Conservation (phyloP, 2,329 filamentous ascomycete genomes). For the Nemania sp. region DNA sequence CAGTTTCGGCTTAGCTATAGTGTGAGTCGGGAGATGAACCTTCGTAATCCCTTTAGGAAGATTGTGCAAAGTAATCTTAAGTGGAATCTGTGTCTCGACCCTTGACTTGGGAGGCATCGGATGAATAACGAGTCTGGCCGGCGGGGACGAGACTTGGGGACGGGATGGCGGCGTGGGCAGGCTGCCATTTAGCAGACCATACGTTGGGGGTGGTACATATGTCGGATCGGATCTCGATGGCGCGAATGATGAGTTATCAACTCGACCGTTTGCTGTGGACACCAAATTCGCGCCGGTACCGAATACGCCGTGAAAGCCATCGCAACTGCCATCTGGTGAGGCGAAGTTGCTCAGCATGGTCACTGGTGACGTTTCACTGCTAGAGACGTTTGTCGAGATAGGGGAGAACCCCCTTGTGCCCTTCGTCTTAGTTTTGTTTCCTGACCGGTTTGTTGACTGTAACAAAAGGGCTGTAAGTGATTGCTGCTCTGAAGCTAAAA, state of each 20-base stretch:
- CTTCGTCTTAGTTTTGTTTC: slow-evolving; percentile 51
- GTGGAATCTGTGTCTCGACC: slow-evolving; percentile 94
- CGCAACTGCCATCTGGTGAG: slow-evolving; percentile 47
- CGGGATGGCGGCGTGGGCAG: slow-evolving; percentile 19
- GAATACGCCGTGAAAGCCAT: slow-evolving; percentile 42
- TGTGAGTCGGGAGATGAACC: slow-evolving; percentile 84
- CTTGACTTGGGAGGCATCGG: slow-evolving; percentile 80
- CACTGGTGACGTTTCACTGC: slow-evolving; percentile 56
- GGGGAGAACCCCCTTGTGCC: slow-evolving; percentile 60
- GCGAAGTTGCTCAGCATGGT: slow-evolving; percentile 49
- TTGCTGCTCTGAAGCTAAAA: neutral
- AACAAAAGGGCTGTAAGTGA: slow-evolving; percentile 47
- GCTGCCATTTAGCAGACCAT: slow-evolving; percentile 25
- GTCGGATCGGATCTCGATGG: slow-evolving; percentile 21
- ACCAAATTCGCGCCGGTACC: slow-evolving; percentile 19
- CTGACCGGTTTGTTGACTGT: slow-evolving; percentile 54
- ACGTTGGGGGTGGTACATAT: slow-evolving; percentile 20
- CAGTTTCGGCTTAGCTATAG: slow-evolving; percentile 92
- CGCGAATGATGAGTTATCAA: neutral
- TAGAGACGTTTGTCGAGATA: slow-evolving; percentile 53
- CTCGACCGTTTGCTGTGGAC: slow-evolving; percentile 1
- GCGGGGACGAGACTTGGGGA: no score
- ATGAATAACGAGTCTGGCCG: slow-evolving; percentile 60
- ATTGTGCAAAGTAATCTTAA: slow-evolving; percentile 76
- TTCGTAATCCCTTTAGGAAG: slow-evolving; percentile 76